Base-by-base conservation (phyloP, 306 rosid genomes). In the Astragalus membranaceus region DNA sequence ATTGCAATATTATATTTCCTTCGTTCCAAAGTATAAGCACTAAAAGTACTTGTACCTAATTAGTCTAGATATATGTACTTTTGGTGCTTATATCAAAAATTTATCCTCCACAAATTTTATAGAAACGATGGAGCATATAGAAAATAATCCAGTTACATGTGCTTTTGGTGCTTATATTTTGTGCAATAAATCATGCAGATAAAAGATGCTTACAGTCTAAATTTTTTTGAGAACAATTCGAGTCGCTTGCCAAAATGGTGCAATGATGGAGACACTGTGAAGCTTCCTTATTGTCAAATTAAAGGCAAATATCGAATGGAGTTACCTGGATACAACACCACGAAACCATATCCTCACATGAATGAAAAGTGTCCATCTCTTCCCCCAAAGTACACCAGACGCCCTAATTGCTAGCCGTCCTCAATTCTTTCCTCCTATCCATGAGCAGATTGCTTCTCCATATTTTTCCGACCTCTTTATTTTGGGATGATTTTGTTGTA, bases 201-300 rank as follows among this genome's bases (percentile, higher is more conserved):
- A 49, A 95, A 86, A 79, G 99, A 95, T 76, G 99, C 99, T 67
- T 95, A 95, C 81, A 70, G 37, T 44, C 96, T 95, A 72, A 95
- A 89, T 7, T 83, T 91, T 79, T 95, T 81, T 4, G 99, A 95
- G 83, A 85, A 77, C 65, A 80, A 95, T 82, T 81, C 86, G 5
- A 87, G 91, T 77, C 95, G 88, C 54, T 81, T 91, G 73, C 99
- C 99, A 0, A 83, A 81, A 66, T 95, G 99, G 99, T 95, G 99
- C 89, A 86, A 91, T 14, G 87, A 85, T 5, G 88, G 84, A 69
- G 99, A 91, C 70, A 58, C 85, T 0, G 88, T 87, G 64, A 80
- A 91, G 88, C 91, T 88, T 73, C 99, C 99, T 1, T 95, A 82
- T 70, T 95, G 99, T 76, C 99, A 95, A 82, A 95, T 95, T 56